Evolutionary conservation across 1,284 basidiomycete genomes (phyloP), one percentile per base, ranked within the genome.

Genomic region (Phylloporus gajari): DNA sequence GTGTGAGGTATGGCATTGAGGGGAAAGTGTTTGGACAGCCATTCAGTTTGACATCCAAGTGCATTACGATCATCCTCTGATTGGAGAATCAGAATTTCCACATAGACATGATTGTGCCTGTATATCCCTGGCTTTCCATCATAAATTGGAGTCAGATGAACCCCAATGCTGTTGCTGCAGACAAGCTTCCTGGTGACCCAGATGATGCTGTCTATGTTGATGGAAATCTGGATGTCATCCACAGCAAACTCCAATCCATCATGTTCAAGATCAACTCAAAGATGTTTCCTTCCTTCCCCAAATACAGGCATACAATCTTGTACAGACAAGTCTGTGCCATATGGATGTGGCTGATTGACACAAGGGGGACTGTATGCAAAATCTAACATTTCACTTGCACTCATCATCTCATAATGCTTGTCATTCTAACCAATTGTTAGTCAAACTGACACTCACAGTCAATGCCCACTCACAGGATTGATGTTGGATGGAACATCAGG

Each of bases 151-250:
- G 44, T 46, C 44, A 46, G 44, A 19, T 46, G 44, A 19, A 46
- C 44, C 21, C 44, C 7, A 19, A 46, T 19, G 44, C 44, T 23
- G 21, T 46, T 46, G 44, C 44, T 46, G 21, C 44, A 46, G 44
- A 46, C 44, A 19, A 46, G 44, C 44, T 46, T 46, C 17, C 42
- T 38, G 11, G 65, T n/a, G 25, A 63, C 44, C 64, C 70, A 71
- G 7, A 73, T 68, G 48, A 73, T 32, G 30, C 70, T 73, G 64
- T 72, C 72, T 19, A 73, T 70, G 56, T 71, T 65, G 9, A 73
- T 51, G 21, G 67, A 42, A 3, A 73, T 30, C 8, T 48, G 17
- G 6, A 67, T 15, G 19, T 71, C 65, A 6, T 42, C 56, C 38
- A 73, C 12, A 9, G 35, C 9, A 7, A 65, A 59, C 12, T 27